phyloP scores from a whole-genome alignment of 2,329 filamentous ascomycete species.

The Lomentospora prolificans region DNA sequence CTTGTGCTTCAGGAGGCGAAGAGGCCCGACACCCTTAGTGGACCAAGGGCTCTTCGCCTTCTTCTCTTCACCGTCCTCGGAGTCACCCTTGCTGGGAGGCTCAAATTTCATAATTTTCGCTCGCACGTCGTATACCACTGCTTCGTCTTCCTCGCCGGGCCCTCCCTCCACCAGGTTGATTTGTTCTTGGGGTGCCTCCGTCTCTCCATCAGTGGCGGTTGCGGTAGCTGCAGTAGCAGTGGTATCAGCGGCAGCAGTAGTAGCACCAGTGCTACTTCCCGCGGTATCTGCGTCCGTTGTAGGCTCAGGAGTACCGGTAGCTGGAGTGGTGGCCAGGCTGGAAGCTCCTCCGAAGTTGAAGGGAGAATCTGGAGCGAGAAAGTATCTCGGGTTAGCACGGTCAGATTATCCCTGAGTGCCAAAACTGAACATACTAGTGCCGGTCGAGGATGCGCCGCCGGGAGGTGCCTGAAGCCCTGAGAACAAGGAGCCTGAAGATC shows the following conservation, averaged over 20 bases:
- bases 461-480: slow-evolving; percentile 30
- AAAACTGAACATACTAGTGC: slow-evolving; percentile 30
- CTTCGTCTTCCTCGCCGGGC: slow-evolving; percentile 64
- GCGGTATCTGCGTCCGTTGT: slow-evolving; percentile 24
- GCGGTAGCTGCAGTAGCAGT: not conserved
- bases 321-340: slow-evolving; percentile 50
- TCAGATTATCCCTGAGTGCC: slow-evolving; percentile 6
- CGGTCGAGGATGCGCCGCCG: slow-evolving; percentile 33
- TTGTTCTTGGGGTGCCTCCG: slow-evolving; percentile 51
- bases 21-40: slow-evolving; percentile 59
- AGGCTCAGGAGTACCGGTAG: slow-evolving; percentile 49
- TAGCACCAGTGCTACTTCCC: not conserved
- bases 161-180: slow-evolving; percentile 58
- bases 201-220: slow-evolving; percentile 36
- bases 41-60: slow-evolving; percentile 50
- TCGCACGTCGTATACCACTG: slow-evolving; percentile 58
- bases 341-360: slow-evolving; percentile 49
- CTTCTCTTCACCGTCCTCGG: slow-evolving; percentile 28
- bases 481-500: slow-evolving; percentile 21
- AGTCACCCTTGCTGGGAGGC: slow-evolving; percentile 35
- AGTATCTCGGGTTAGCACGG: slow-evolving; percentile 30
- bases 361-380: slow-evolving; percentile 37
- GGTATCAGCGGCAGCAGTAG: not conserved
- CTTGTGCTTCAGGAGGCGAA: slow-evolving; percentile 67
- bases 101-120: slow-evolving; percentile 59